Evolutionary conservation across 306 rosid species (phyloP), one percentile per base, ranked within the genome.

Genomic region (Morella rubra): DNA sequence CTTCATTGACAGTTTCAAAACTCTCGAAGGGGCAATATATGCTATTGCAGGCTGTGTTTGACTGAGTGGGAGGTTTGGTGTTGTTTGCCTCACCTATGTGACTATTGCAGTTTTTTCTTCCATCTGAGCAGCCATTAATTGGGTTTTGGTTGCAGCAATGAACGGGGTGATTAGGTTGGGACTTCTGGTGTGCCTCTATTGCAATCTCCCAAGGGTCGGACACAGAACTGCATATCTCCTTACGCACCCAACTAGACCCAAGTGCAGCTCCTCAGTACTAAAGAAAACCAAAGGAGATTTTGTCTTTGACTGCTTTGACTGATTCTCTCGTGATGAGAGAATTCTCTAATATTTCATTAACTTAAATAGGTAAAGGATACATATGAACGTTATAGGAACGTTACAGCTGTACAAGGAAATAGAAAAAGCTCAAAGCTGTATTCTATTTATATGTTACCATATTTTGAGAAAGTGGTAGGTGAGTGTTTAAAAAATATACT

Each of bases 41-140:
- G 47, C 50, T 37, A 54, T 44, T 59, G 11, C 27, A 68, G 8
- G 72, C 8, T 54, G 14, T 61, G 18, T 59, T 72, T 50, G 62
- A 60, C 76, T 49, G 14, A 22, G 72, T 61, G 15, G 32, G 60
- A 27, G 61, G 15, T 51, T 50, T 4, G 74, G 44, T 11, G 22
- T 67, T 42, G 51, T 3, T 67, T 42, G 53, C 8, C 75, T 66
- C 20, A 78, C 64, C 72, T 71, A 65, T 73, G 66, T 78, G 66
- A 59, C 18, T 32, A 59, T 55, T 69, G 49, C 75, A 7, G 73
- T 44, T 78, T 27, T 72, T 77, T 47, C 56, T 50, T 61, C 18
- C 51, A 59, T 27, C 45, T 12, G 47, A 27, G 45, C 24, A 44
- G 32, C 56, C 40, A 6, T 70, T 77, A 45, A 54, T 1, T 44